A percentile compares a stretch with the other conserved stretches of the same genome.
phyloP scores from a whole-genome alignment of 1,284 basidiomycete genomes.

The Porogramme epimiltina region DNA sequence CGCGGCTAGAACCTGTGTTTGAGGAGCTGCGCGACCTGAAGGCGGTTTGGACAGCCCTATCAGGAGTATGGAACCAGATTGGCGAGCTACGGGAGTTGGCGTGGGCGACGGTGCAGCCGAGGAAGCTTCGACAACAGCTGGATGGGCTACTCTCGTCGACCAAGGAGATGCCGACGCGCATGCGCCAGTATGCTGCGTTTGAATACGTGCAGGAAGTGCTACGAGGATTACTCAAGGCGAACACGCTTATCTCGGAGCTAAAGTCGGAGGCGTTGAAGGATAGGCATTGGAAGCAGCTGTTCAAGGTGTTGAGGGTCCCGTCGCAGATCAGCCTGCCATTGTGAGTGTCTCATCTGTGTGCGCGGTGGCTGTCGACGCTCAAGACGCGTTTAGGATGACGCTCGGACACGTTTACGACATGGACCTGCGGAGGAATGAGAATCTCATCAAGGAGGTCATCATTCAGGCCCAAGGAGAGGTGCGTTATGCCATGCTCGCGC shows the following conservation, averaged over 20 bases:
- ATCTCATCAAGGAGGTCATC: constrained; percentile 91
- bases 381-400: constrained; percentile 68
- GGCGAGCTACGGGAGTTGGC: constrained; percentile 85
- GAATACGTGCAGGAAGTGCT: constrained; percentile 97
- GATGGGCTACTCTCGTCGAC: constrained; percentile 89
- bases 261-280: constrained; percentile 98
- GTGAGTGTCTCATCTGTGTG: constrained; percentile 48
- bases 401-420: constrained; percentile 97
- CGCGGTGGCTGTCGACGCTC: neutral
- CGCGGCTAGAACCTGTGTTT: constrained; percentile 89
- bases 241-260: constrained; percentile 87
- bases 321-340: constrained; percentile 67
- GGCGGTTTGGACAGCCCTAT: constrained; percentile 98
- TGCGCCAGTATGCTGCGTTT: constrained; percentile 99
- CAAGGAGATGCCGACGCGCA: constrained; percentile 97
- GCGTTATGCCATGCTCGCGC: constrained; percentile 12
- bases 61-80: constrained; percentile 96
- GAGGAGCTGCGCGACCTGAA: constrained; percentile 97
- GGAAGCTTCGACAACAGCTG: constrained; percentile 93
- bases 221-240: constrained; percentile 86
- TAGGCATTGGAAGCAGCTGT: constrained; percentile 97
- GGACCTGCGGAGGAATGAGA: constrained; percentile 93
- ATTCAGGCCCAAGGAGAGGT: constrained; percentile 98
- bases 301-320: constrained; percentile 83
- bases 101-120: constrained; percentile 93